Percentiles rank a stretch among this genome's conserved stretches.
These are phyloP conservation scores for Fusarium heterosporum DNA, from an alignment of 2,329 filamentous ascomycete genomes.

Conservation along the genomic window DNA sequence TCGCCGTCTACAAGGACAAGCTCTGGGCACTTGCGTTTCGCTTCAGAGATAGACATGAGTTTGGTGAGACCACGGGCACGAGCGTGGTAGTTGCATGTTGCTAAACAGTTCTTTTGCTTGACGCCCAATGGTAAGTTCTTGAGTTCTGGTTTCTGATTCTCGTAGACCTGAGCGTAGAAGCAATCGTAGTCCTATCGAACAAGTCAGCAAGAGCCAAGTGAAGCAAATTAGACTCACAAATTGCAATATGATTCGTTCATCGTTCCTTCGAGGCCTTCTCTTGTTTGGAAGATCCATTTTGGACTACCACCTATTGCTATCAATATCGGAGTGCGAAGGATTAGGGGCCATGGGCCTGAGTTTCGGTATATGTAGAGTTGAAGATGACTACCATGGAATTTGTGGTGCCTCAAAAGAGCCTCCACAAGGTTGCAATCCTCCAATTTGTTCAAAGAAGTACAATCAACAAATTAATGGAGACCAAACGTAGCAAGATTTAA, in stretches of 20 bases:
- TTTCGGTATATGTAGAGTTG: slow-evolving; percentile 19
- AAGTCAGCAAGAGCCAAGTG: slow-evolving; percentile 22
- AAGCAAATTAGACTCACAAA: slow-evolving; percentile 68
- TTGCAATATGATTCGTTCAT: slow-evolving; percentile 80
- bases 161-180: slow-evolving; percentile 94
- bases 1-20: slow-evolving; percentile 88
- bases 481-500: not conserved
- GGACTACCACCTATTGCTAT: slow-evolving; percentile 9
- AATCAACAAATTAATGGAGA: not conserved
- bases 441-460: not conserved
- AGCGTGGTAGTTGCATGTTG: slow-evolving; percentile 95
- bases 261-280: slow-evolving; percentile 60
- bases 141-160: slow-evolving; percentile 80
- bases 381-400: not conserved
- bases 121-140: slow-evolving; percentile 82
- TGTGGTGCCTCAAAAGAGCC: not conserved
- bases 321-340: slow-evolving; percentile 1
- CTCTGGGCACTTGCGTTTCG: slow-evolving; percentile 82
- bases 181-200: slow-evolving; percentile 78
- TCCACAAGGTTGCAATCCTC: not conserved
- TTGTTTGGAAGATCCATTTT: slow-evolving; percentile 50
- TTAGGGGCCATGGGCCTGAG: slow-evolving; percentile 15
- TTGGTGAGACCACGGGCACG: slow-evolving; percentile 80
- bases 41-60: slow-evolving; percentile 86
- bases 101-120: slow-evolving; percentile 92